Evolutionary conservation across 306 rosid genomes (phyloP), one percentile per base, ranked within the genome.

Genomic region (Pyrus betulifolia): DNA sequence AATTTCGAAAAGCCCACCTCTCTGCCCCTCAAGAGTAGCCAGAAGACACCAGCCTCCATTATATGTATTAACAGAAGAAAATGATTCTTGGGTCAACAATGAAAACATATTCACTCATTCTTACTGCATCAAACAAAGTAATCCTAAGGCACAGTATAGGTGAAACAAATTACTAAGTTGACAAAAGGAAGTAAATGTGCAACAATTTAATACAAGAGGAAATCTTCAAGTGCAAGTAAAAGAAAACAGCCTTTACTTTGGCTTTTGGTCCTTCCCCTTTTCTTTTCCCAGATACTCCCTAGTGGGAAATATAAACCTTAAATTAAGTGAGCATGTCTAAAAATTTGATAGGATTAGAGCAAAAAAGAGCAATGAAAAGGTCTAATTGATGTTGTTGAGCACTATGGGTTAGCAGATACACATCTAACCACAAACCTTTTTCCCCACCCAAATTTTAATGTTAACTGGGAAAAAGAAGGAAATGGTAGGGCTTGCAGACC

Each of bases 231-330:
- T 67, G 83, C 79, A 76, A 49, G 55, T 40, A 49, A 15, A 86
- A 78, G 85, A 76, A 83, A 65, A 74, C 74, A 82, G 57, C 80
- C 79, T 78, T 87, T 83, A 78, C 87, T 78, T 51, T 80, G 86
- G 70, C 78, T 80, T 28, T 76, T 70, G 28, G 64, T 54, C 60
- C 68, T 80, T 70, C 10, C 35, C 57, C 68, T 66, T 74, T 65
- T 59, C 25, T 49, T 78, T 81, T 72, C 11, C 79, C 75, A 70
- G 55, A 77, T 65, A 81, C 76, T 80, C 60, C 65, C 72, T 80
- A 77, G 78, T 71, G 68, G 70, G 78, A 67, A 79, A 46, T 60
- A 74, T 66, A 74, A 55, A 77, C 84, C 78, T 63, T 74, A 80
- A 81, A 69, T 81, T 70, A 70, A 80, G 80, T 69, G 65, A 77